Conservation (phyloP, 1,284 basidiomycete species). For the Cystobasidium sp. region DNA sequence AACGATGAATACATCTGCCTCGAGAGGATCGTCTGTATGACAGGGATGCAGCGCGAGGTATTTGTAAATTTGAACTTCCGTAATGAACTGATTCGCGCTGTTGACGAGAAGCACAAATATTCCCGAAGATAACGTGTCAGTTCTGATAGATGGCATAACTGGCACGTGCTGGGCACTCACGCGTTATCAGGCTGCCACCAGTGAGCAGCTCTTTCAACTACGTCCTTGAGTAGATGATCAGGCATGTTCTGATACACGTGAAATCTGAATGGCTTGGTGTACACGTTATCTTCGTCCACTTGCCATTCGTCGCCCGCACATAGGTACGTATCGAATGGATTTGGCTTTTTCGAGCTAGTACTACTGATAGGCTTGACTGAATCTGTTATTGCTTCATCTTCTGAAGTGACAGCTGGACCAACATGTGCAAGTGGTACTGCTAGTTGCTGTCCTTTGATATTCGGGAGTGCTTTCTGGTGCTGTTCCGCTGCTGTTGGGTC, state of each 20-base stretch:
- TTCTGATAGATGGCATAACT: not conserved
- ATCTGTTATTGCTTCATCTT: not conserved
- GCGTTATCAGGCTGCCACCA: slow-evolving; percentile 40
- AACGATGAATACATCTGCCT: slow-evolving; percentile 39
- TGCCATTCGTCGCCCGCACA: slow-evolving; percentile 31
- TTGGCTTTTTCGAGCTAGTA: slow-evolving; percentile 3
- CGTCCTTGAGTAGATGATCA: slow-evolving; percentile 35
- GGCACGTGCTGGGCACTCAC: slow-evolving; percentile 15
- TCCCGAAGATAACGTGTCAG: not conserved
- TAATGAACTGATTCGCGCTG: slow-evolving; percentile 41
- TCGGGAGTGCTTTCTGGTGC: slow-evolving; percentile 6
- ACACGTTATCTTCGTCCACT: slow-evolving; percentile 26
- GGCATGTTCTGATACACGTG: slow-evolving; percentile 42
- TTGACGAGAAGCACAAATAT: not conserved
- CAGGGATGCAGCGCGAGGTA: slow-evolving; percentile 37
- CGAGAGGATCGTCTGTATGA: slow-evolving; percentile 30
- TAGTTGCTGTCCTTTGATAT: not conserved
- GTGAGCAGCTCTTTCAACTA: slow-evolving; percentile 24
- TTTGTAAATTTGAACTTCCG: slow-evolving; percentile 32
- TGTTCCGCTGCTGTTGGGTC: not conserved
- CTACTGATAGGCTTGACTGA: not conserved
- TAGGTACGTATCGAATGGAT: slow-evolving; percentile 32
- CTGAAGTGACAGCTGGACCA: not conserved
- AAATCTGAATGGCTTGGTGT: slow-evolving; percentile 36
- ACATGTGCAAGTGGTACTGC: not conserved